phyloP scores from a whole-genome alignment of 1,284 basidiomycete species.

The Malassezia pachydermatis region DNA sequence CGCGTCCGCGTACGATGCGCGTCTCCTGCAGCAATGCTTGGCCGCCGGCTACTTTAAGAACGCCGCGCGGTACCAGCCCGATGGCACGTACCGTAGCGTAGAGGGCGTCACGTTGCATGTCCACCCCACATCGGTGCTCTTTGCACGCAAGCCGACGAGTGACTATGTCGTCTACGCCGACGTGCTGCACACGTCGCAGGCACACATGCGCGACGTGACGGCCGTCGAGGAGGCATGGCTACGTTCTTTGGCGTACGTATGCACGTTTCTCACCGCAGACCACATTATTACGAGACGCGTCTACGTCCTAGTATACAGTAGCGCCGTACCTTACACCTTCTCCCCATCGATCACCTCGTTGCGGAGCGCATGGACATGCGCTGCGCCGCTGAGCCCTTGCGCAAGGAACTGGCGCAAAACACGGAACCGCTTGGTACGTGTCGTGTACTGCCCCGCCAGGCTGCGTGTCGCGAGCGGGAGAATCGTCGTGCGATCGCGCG shows the following conservation, averaged over 20 bases:
- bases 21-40: constrained; percentile 68
- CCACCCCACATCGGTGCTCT: constrained; percentile 87
- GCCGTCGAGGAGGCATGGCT: constrained; percentile 51
- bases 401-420: constrained; percentile 30
- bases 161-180: constrained; percentile 87
- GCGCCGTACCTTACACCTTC: neutral
- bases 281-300: constrained; percentile 16
- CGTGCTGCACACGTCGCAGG: constrained; percentile 87
- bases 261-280: neutral
- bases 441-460: constrained; percentile 34
- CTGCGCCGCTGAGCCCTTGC: constrained; percentile 26
- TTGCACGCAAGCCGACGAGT: constrained; percentile 79
- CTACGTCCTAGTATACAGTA: neutral
- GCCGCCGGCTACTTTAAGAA: constrained; percentile 89
- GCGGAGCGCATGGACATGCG: constrained; percentile 9
- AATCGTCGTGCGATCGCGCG: constrained; percentile 29
- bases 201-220: constrained; percentile 55
- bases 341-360: neutral
- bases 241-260: constrained; percentile 50
- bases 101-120: constrained; percentile 64
- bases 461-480: constrained; percentile 31
- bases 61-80: constrained; percentile 73
- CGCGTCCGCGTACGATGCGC: constrained; percentile 52
- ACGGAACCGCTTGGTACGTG: constrained; percentile 30
- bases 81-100: constrained; percentile 77